Conservation (phyloP, 495 filamentous ascomycete species). For the Aspergillus sclerotiicarbonarius region DNA sequence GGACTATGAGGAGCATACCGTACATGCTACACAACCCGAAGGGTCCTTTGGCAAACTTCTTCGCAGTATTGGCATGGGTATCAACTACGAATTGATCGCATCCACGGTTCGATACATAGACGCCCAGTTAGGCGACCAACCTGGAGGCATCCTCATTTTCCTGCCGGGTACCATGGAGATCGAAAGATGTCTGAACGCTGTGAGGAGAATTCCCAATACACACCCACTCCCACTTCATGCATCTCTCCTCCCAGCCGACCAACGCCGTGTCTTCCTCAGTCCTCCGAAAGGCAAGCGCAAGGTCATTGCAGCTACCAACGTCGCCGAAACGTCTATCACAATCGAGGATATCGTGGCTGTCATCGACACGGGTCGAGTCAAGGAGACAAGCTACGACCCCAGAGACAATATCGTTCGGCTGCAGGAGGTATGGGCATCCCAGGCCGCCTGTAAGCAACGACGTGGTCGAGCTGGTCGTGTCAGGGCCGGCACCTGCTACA, state of each 20-base stretch:
- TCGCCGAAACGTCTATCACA: constrained; percentile 97
- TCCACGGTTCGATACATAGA: constrained; percentile 79
- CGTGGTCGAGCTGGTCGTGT: constrained; percentile 93
- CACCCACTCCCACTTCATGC: constrained; percentile 89
- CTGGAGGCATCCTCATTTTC: constrained; percentile 92
- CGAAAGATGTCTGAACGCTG: constrained; percentile 68
- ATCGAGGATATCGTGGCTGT: constrained; percentile 97
- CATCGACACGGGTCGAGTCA: constrained; percentile 91
- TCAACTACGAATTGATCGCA: constrained; percentile 89
- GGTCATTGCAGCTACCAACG: constrained; percentile 91
- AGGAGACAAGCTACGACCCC: constrained; percentile 92
- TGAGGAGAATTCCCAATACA: constrained; percentile 66
- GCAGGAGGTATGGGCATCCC: constrained; percentile 92
- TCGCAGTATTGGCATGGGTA: constrained; percentile 73
- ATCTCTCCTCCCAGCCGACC: constrained; percentile 81
- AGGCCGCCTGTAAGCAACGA: constrained; percentile 94
- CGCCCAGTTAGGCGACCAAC: constrained; percentile 60
- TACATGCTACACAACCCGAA: constrained; percentile 36
- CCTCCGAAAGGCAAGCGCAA: constrained; percentile 81
- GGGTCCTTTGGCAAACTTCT: constrained; percentile 62
- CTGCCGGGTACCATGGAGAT: constrained; percentile 86
- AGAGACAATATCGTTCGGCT: constrained; percentile 92
- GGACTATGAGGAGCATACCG: constrained; percentile 33
- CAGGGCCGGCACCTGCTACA: constrained; percentile 87
- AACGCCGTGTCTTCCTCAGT: constrained; percentile 77